Evolutionary conservation across 768 basidiomycete genomes (phyloP), one percentile per base, ranked within the genome.

Genomic region (Boletus rufocinnamomeus): DNA sequence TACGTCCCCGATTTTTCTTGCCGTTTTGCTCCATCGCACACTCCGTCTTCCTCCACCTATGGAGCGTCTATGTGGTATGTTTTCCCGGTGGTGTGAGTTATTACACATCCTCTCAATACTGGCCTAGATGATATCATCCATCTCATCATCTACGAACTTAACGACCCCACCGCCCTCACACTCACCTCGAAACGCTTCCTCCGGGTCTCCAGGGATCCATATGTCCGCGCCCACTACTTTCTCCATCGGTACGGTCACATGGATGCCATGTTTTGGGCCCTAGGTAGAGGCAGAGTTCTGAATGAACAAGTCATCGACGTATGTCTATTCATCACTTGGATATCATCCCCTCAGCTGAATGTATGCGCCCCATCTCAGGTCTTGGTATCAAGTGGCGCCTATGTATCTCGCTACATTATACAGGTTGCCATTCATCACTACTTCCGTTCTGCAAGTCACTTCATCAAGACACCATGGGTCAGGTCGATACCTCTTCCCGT

Each of bases 361-460:
- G 45, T 69, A 73, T 74, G 65, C 66, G 63, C 51, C 38, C 48
- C 19, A 52, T 60, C 52, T 32, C 52, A 91, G 89, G 88, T 88
- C 66, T 80, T 92, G 54, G 75, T 91, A 57, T 78, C 82, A 51
- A 89, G 88, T 64, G 89, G 89, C 54, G 89, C 88, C 54, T 87
- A 89, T 67, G 71, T 91, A 60, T 91, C 89, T 61, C 83, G 90
- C 49, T 92, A 92, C 74, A 80, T 92, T 48, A 79, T 87, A 47
- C 90, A 92, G 72, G 80, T 88, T 52, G 87, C 89, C 37, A 84
- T 87, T 53, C 89, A 91, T 59, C 90, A 91, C 68, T 90, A 85
- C 69, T 92, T 89, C 70, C 82, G 86, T 60, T 83, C 87, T 3
- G 82, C 84, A 59, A 75, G 83, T 30, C 87, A 88, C 59, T 92